A percentile compares a stretch with the other conserved stretches of the same genome.
Conservation (phyloP, 2,329 filamentous ascomycete genomes). For the Tolypocladium pustulatum region DNA sequence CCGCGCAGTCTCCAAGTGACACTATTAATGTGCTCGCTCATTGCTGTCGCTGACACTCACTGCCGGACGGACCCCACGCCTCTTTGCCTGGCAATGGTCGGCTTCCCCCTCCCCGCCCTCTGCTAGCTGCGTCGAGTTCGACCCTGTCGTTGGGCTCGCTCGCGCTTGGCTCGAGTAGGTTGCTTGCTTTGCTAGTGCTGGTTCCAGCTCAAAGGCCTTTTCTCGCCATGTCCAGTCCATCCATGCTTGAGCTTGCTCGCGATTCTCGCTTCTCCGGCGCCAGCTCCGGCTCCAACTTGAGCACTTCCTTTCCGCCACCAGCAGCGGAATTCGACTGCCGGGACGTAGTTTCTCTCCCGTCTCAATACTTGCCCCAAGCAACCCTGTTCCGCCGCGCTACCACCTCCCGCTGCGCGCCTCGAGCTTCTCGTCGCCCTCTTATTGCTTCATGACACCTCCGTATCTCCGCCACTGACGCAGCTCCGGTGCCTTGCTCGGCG, state of each 20-base stretch:
- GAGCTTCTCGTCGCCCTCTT: neutral
- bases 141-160: no score
- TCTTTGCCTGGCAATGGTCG: neutral
- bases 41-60: neutral
- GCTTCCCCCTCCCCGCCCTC: neutral
- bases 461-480: neutral
- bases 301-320: neutral
- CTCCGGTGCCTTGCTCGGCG: no score
- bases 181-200: neutral
- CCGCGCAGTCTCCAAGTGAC: neutral
- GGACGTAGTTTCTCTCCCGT: neutral
- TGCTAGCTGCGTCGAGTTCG: no score
- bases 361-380: neutral
- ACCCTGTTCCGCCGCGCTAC: neutral
- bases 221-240: neutral
- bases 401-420: neutral
- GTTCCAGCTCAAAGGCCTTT: neutral
- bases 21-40: neutral
- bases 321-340: neutral
- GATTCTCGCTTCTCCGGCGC: neutral
- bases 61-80: neutral
- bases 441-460: neutral
- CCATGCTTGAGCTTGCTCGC: neutral
- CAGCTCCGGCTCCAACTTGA: neutral
- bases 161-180: neutral